Evolutionary conservation across 495 filamentous ascomycete species (phyloP).

Genomic region (Podospora australis): DNA sequence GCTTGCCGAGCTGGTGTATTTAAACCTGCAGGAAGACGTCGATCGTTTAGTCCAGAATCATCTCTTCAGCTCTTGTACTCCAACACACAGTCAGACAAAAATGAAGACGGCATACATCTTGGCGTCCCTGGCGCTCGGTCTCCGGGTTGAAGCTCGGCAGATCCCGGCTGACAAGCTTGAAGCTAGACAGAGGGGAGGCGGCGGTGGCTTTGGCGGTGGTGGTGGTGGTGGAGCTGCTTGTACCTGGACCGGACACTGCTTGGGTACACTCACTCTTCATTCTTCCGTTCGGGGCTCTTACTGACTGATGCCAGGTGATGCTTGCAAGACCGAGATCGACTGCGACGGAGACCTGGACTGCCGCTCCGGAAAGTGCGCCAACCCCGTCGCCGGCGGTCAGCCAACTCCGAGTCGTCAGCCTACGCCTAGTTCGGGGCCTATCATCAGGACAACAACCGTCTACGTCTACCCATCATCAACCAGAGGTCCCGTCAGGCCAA

Average conservation of each 20-base stretch:
- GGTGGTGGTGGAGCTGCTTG: slow-evolving; percentile 7
- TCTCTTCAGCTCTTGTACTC: too few species aligned
- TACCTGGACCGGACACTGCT: slow-evolving; percentile 21
- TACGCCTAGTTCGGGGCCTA: too few species aligned
- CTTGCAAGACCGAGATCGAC: slow-evolving; percentile 16
- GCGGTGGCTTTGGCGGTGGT: not conserved
- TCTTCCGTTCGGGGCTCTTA: not conserved
- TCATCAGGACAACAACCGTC: slow-evolving; percentile 4
- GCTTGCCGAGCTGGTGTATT: too few species aligned
- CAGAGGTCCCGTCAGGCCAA: slow-evolving; percentile 1
- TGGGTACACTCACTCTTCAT: slow-evolving; percentile 6
- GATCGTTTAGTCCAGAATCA: too few species aligned
- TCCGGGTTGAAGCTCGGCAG: slow-evolving; percentile 1
- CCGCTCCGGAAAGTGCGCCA: slow-evolving; percentile 11
- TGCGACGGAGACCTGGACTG: slow-evolving; percentile 19
- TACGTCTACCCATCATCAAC: slow-evolving; percentile 7
- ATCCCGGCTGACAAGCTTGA: not conserved
- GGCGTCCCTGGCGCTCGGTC: not conserved
- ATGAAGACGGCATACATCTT: slow-evolving; percentile 11
- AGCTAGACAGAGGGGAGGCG: slow-evolving; percentile 6
- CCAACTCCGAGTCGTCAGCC: too few species aligned
- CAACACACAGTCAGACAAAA: not conserved
- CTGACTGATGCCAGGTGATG: slow-evolving; percentile 15
- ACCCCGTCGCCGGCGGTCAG: not conserved
- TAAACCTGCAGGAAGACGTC: too few species aligned